Conservation (phyloP, 192 early-diverging fungal genomes). For the Coemansia sp. region DNA sequence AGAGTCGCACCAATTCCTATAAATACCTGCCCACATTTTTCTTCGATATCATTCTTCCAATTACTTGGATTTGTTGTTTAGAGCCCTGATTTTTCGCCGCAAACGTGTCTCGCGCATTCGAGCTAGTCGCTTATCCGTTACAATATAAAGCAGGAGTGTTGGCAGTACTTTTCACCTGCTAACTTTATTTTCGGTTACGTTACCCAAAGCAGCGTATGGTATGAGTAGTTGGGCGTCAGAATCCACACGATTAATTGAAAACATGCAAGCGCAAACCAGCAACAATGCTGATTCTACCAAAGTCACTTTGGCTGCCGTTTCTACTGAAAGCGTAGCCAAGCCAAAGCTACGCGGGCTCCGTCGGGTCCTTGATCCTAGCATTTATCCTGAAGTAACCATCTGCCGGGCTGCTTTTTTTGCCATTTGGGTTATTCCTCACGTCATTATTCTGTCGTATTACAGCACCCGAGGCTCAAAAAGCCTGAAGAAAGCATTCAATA, state of each 20-base stretch:
- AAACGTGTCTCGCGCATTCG: no score
- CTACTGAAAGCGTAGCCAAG: background rate
- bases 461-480: background rate
- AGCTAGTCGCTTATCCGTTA: no score
- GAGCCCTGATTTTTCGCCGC: no score
- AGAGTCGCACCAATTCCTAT: background rate
- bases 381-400: slow-evolving; percentile 47
- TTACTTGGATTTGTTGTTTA: no score
- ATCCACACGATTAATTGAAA: background rate
- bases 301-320: background rate
- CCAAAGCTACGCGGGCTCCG: background rate
- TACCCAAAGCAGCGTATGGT: background rate
- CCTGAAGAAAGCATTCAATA: slow-evolving; percentile 25
- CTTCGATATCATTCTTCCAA: background rate
- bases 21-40: background rate
- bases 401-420: slow-evolving; percentile 31
- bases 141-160: no score
- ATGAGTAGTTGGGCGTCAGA: background rate
- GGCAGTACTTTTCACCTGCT: background rate
- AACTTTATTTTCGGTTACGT: background rate
- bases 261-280: background rate
- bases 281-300: background rate
- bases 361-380: slow-evolving; percentile 14
- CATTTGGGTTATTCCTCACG: slow-evolving; percentile 39
- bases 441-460: slow-evolving; percentile 28